A percentile compares a stretch with the other conserved stretches of the same genome.
phyloP scores from a whole-genome alignment of 495 filamentous ascomycete genomes.

The Stereocaulon alpinum region DNA sequence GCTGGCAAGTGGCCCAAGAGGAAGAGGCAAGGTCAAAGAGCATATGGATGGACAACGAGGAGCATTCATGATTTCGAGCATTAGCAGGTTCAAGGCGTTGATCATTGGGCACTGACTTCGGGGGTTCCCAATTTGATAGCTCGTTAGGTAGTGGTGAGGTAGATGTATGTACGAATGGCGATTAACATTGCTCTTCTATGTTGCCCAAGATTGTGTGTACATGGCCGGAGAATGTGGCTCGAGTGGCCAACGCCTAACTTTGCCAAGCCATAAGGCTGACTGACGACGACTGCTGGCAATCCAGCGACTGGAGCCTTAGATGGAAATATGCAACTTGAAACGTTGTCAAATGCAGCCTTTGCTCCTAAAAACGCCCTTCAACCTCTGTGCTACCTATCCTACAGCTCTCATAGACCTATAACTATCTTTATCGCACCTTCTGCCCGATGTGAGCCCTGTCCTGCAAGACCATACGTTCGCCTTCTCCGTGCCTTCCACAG shows the following conservation, averaged over 20 bases:
- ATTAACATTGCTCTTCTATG: no score
- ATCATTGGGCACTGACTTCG: not conserved
- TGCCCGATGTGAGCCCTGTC: not conserved
- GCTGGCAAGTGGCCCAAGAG: slow-evolving; percentile 28
- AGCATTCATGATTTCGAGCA: slow-evolving; percentile 6
- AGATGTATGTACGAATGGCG: no score
- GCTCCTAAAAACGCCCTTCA: not conserved
- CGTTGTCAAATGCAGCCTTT: not conserved
- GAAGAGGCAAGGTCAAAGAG: slow-evolving; percentile 27
- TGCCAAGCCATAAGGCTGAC: slow-evolving; percentile 16
- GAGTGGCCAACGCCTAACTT: not conserved
- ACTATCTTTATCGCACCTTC: not conserved
- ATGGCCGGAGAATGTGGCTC: not conserved
- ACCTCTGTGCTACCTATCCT: not conserved
- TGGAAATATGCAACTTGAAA: not conserved
- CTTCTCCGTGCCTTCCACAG: slow-evolving; percentile 3
- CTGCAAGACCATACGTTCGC: not conserved
- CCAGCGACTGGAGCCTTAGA: not conserved
- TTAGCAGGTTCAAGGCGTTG: slow-evolving; percentile 10
- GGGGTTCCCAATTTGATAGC: not conserved
- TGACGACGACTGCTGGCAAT: slow-evolving; percentile 20
- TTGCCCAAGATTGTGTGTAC: no score
- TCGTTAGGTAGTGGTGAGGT: not conserved
- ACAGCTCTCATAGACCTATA: no score
- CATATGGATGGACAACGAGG: slow-evolving; percentile 13